Conservation (phyloP, 192 early-diverging fungal genomes). For the Coemansia erecta region DNA sequence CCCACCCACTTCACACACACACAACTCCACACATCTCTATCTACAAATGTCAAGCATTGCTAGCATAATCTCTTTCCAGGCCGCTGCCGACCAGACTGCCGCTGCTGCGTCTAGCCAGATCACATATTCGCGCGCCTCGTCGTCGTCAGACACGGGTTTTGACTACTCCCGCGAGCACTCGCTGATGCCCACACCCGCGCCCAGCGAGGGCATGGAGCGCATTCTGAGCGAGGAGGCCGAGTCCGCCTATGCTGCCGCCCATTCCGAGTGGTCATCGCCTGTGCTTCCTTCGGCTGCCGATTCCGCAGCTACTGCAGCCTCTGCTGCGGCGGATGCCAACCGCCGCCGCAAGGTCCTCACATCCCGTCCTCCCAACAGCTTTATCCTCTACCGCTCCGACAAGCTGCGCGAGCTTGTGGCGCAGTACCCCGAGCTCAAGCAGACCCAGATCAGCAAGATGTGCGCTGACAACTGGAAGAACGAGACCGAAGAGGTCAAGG, state of each 20-base stretch:
- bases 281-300: slow-evolving; percentile 28
- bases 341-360: slow-evolving; percentile 53
- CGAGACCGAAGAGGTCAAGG: slow-evolving; percentile 51
- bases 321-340: slow-evolving; percentile 28
- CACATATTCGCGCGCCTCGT: slow-evolving; percentile 31
- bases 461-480: slow-evolving; percentile 55
- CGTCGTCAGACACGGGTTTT: slow-evolving; percentile 36
- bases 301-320: slow-evolving; percentile 22
- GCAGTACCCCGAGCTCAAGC: slow-evolving; percentile 49
- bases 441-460: slow-evolving; percentile 57
- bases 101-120: background rate
- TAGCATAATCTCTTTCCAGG: slow-evolving; percentile 41
- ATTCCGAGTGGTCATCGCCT: slow-evolving; percentile 19
- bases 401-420: slow-evolving; percentile 52
- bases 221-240: slow-evolving; percentile 7
- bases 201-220: slow-evolving; percentile 15
- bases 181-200: slow-evolving; percentile 14
- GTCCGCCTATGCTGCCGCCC: slow-evolving; percentile 13
- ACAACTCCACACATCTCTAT: slow-evolving; percentile 1
- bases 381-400: slow-evolving; percentile 54
- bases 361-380: slow-evolving; percentile 54
- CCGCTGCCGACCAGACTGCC: slow-evolving; percentile 17
- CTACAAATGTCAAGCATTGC: slow-evolving; percentile 47
- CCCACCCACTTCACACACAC: slow-evolving; percentile 8
- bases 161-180: slow-evolving; percentile 22